phyloP scores from a whole-genome alignment of 2,329 filamentous ascomycete genomes.

The Epichloe hybrida region DNA sequence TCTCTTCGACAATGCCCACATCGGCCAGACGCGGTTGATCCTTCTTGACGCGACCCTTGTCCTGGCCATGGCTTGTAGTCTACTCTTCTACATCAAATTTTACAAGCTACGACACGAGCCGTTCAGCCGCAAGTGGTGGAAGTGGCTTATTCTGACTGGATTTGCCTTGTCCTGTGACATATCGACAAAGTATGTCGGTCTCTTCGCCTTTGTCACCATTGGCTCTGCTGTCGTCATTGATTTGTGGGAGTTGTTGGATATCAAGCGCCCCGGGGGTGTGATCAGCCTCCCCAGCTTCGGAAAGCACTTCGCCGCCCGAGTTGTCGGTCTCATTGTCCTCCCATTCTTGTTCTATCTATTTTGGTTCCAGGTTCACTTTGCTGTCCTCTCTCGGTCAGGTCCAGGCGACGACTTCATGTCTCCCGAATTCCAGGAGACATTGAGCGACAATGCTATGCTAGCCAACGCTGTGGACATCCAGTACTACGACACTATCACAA shows the following conservation, averaged over 20 bases:
- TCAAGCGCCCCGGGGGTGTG: constrained; percentile 76
- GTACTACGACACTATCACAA: constrained; percentile 77
- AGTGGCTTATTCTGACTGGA: constrained; percentile 92
- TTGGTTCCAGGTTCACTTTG: constrained; percentile 99
- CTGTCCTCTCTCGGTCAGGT: constrained; percentile 74
- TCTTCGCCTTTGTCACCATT: constrained; percentile 94
- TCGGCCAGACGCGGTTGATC: constrained; percentile 90
- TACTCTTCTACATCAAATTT: constrained; percentile 91
- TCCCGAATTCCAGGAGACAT: constrained; percentile 91
- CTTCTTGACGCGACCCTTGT: constrained; percentile 89
- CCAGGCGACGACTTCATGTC: constrained; percentile 99
- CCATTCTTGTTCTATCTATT: constrained; percentile 98
- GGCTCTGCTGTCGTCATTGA: constrained; percentile 89
- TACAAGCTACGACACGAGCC: constrained; percentile 87
- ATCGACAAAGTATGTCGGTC: constrained; percentile 93
- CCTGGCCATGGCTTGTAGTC: constrained; percentile 88
- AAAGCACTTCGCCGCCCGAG: constrained; percentile 81
- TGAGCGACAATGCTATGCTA: constrained; percentile 89
- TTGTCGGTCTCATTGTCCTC: constrained; percentile 74
- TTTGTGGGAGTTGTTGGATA: constrained; percentile 84
- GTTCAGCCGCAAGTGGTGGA: constrained; percentile 98
- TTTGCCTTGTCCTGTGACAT: constrained; percentile 95
- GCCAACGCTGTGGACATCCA: constrained; percentile 75
- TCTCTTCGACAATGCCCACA: constrained; percentile 93
- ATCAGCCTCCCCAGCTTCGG: constrained; percentile 66